Evolutionary conservation across 2,329 filamentous ascomycete genomes (phyloP), one percentile per base, ranked within the genome.

Genomic region (Epichloe glyceriae): DNA sequence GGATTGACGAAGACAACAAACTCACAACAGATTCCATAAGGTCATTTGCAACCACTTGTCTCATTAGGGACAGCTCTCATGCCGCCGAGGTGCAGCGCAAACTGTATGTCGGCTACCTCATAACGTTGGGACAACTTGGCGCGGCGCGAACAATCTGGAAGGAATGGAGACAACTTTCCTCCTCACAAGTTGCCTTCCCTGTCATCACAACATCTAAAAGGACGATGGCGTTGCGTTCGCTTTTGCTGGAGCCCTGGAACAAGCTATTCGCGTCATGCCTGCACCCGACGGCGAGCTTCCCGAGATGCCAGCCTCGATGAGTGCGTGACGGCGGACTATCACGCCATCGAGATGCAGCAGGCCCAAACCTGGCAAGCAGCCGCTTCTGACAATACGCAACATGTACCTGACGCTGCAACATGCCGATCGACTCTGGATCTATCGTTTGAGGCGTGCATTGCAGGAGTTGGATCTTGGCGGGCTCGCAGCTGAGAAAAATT

Each of bases 71-170:
- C 15, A 46, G 46, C 14, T n/a, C 37, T n/a, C 20, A 42, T 5
- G 34, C 40, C 11, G 34, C 45, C 3, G 47, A 46, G 19, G 35
- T 42, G 26, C 54, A 53, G 17, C 52, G 53, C 15, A 50, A 49
- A 10, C 50, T 61, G 15, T 64, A 62, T 49, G 50, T 50, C 20
- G 50, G 55, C 1, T 68, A 64, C 52, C 55, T 67, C 34, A 41
- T 42, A 30, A 53, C 64, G 5, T 53, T 68, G 17, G 62, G 62
- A 5, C 57, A 59, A 14, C 56, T 68, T 8, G 64, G 65, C 7
- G 63, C 64, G 5, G 52, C 58, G 8, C 54, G 62, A 38, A 64
- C 60, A 26, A 53, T 68, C 14, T 60, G 60, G 58, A 61, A 60
- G 45, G 64, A 67, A 55, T 61, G 61, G 58, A 60, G 51, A 33